Percentiles rank a stretch among this genome's conserved stretches.
phyloP scores from a whole-genome alignment of 1,284 basidiomycete species.

The Somion occarium region DNA sequence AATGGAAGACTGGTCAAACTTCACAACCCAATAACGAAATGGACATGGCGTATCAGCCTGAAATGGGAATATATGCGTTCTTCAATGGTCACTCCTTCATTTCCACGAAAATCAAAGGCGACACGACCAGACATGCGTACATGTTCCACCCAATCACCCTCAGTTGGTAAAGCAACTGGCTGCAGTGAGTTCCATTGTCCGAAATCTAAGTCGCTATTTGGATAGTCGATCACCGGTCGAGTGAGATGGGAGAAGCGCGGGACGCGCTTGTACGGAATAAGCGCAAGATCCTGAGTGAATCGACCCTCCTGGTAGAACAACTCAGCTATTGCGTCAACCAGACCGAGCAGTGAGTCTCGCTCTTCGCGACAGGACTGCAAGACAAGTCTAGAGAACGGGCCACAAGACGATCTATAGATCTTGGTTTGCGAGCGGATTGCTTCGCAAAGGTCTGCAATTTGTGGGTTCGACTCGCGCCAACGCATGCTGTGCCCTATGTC shows the following conservation, averaged over 20 bases:
- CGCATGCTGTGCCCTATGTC: too few species aligned
- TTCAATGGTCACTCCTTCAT: background rate
- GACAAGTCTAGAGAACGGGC: too few species aligned
- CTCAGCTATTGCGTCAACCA: background rate
- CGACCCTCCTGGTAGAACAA: background rate
- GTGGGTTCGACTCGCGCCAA: too few species aligned
- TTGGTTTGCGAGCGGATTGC: too few species aligned
- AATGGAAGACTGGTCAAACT: too few species aligned
- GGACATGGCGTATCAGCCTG: too few species aligned
- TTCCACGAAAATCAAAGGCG: background rate
- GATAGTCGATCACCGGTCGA: too few species aligned
- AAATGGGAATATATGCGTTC: background rate
- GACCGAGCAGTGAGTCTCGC: background rate
- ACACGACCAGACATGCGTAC: background rate
- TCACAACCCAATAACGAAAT: too few species aligned
- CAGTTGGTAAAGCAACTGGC: background rate
- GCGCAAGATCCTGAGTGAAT: background rate
- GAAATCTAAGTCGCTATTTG: background rate
- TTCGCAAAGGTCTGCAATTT: too few species aligned
- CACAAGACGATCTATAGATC: too few species aligned
- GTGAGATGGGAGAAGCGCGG: too few species aligned
- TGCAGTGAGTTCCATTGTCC: background rate
- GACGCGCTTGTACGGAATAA: background rate
- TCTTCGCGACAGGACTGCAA: too few species aligned
- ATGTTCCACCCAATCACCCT: background rate